Base-by-base conservation (phyloP, 306 rosid genomes). In the Biancaea sappan region DNA sequence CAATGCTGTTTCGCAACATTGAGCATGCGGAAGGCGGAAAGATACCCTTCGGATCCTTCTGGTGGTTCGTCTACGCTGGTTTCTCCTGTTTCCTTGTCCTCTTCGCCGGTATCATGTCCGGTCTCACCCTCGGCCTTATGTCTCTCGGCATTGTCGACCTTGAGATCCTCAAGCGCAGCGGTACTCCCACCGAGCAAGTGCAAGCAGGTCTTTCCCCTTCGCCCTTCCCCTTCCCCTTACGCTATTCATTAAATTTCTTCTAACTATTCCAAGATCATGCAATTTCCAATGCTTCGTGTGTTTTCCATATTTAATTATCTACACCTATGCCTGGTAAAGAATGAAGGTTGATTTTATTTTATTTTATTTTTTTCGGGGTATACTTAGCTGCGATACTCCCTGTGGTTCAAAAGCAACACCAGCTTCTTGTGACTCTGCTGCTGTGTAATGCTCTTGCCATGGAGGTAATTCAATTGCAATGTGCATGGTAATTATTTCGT, bases 81-180 rank as follows among this genome's bases (percentile, higher is more conserved):
- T 62, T 90, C 81, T 92, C 93, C 3, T 73, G 89, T 40, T 43
- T 84, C 16, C 76, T 95, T 0, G 99, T 94, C 41, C 81, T 90
- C 66, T 94, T 94, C 64, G 99, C 99, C 6, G 99, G 99, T 0
- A 92, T 95, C 18, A 95, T 95, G 99, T 95, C 99, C 37, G 99
- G 99, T 14, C 76, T 95, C 21, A 95, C 99, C 26, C 95, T 95
- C 5, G 99, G 99, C 3, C 96, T 95, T 76, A 95, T 95, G 99
- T 95, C 98, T 38, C 98, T 95, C 9, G 81, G 97, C 38, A 91
- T 86, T 64, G 99, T 95, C 48, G 99, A 95, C 78, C 96, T 95
- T 35, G 99, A 95, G 86, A 95, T 95, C 72, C 91, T 95, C 6
- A 86, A 88, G 79, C 90, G 96, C 2, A 92, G 99, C 34, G 99